These are phyloP conservation scores for Amaranthus tricolor DNA, from an alignment of 179 eudicot genomes.

Conservation along the genomic window DNA sequence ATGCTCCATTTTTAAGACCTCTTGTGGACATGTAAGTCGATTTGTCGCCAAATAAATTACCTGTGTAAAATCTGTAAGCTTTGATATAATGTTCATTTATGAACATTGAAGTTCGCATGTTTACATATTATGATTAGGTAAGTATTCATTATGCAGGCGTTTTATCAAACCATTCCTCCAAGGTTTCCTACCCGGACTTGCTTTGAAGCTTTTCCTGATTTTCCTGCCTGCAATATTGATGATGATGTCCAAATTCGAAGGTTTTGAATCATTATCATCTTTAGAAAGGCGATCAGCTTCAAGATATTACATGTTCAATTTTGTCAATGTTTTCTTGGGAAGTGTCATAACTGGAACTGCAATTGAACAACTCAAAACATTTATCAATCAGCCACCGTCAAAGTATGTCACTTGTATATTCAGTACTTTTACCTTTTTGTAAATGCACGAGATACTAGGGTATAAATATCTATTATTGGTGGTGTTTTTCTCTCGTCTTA, in stretches of 20 bases:
- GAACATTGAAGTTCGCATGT: too few relatives aligned
- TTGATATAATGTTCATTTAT: too few relatives aligned
- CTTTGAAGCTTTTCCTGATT: constrained; percentile 89
- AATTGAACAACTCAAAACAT: constrained; percentile 60
- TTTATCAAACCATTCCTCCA: constrained; percentile 69
- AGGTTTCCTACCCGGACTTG: constrained; percentile 93
- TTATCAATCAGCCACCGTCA: constrained; percentile 45
- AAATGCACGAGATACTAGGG: too few relatives aligned
- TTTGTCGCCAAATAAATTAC: neutral
- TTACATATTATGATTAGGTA: neutral
- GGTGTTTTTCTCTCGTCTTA: neutral
- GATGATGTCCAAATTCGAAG: constrained; percentile 93
- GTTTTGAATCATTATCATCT: constrained; percentile 58
- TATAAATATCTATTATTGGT: too few relatives aligned
- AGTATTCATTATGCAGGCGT: constrained; percentile 41
- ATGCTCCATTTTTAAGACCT: constrained; percentile 56
- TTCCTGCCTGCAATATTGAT: constrained; percentile 83
- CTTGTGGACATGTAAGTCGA: constrained; percentile 64
- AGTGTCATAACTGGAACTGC: constrained; percentile 79
- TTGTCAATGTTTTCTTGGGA: constrained; percentile 83
- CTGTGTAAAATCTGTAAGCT: too few relatives aligned
- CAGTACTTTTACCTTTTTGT: neutral
- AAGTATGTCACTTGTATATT: constrained; percentile 43
- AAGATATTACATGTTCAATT: constrained; percentile 80
- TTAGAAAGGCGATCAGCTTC: constrained; percentile 88